Conservation (phyloP, 306 rosid genomes). For the Pterocarpus macrocarpus region DNA sequence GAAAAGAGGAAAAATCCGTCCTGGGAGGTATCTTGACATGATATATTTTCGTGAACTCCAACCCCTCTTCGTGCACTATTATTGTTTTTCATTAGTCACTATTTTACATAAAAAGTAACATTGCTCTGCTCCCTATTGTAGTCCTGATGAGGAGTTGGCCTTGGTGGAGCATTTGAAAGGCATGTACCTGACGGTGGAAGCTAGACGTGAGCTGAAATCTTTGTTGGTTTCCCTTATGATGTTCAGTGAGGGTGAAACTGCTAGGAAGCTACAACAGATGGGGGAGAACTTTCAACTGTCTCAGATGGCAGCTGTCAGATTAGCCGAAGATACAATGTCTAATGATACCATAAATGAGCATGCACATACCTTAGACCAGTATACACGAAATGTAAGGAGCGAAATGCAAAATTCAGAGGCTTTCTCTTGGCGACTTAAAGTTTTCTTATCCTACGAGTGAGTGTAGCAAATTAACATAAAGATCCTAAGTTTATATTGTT, state of each 20-base stretch:
- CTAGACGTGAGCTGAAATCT: slow-evolving; percentile 78
- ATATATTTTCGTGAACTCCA: background rate
- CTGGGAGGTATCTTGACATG: slow-evolving; percentile 79
- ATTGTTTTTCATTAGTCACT: slow-evolving; percentile 16
- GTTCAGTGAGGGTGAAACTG: slow-evolving; percentile 86
- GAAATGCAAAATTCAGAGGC: slow-evolving; percentile 75
- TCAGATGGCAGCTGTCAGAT: slow-evolving; percentile 82
- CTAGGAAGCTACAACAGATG: slow-evolving; percentile 81
- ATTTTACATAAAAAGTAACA: slow-evolving; percentile 23
- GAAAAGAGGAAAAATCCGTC: slow-evolving; percentile 95
- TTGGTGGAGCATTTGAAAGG: slow-evolving; percentile 90
- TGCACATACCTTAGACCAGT: slow-evolving; percentile 78
- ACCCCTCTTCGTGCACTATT: slow-evolving; percentile 4
- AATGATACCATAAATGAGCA: slow-evolving; percentile 71
- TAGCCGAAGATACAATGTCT: slow-evolving; percentile 81
- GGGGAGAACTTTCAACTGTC: slow-evolving; percentile 85
- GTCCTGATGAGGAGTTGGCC: slow-evolving; percentile 93
- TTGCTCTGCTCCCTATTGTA: slow-evolving; percentile 51
- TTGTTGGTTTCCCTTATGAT: slow-evolving; percentile 75
- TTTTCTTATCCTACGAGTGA: slow-evolving; percentile 53
- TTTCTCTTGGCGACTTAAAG: slow-evolving; percentile 76
- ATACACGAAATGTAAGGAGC: slow-evolving; percentile 57
- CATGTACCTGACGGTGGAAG: slow-evolving; percentile 75
- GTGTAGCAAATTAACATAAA: slow-evolving; percentile 5
- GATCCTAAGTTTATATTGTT: background rate